phyloP scores from a whole-genome alignment of 2,329 filamentous ascomycete species.

The Aspergillus novoparasiticus region DNA sequence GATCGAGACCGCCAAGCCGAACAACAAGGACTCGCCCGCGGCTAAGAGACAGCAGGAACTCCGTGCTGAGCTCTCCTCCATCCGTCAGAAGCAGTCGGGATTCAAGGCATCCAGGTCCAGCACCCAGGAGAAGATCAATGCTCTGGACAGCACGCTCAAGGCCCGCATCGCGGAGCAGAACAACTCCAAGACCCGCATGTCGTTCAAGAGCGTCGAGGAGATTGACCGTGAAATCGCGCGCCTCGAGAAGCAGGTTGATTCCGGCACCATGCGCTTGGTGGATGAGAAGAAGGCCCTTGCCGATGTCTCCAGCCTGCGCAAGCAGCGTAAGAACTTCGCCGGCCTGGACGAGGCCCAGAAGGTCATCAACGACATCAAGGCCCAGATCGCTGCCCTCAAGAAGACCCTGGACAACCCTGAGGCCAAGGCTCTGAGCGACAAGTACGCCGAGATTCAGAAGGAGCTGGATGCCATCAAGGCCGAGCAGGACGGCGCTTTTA shows the following conservation, averaged over 20 bases:
- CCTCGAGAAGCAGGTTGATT: conserved; percentile 83
- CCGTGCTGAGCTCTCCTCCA: conserved; percentile 76
- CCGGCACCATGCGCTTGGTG: conserved; percentile 89
- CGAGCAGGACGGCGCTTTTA: conserved; percentile 88
- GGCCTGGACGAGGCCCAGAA: conserved; percentile 84
- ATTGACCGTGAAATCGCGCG: conserved; percentile 79
- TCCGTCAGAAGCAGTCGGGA: conserved; percentile 82
- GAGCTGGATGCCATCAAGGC: conserved; percentile 90
- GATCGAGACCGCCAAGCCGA: conserved; percentile 78
- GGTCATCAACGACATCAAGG: conserved; percentile 82
- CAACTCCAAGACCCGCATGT: conserved; percentile 74
- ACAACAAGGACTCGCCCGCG: conserved; percentile 78
- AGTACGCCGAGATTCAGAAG: conserved; percentile 80
- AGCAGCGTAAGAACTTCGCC: conserved; percentile 88
- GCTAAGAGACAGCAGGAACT: conserved; percentile 86
- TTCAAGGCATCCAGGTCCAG: conserved; percentile 79
- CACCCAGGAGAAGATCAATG: conserved; percentile 88
- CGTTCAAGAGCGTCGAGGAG: conserved; percentile 86
- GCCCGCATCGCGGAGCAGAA: conserved; percentile 85
- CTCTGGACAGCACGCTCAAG: conserved; percentile 85
- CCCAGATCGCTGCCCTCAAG: conserved; percentile 84
- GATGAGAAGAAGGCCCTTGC: conserved; percentile 93
- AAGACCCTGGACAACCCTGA: conserved; percentile 91
- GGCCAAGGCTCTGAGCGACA: conserved; percentile 81
- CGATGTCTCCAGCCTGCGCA: conserved; percentile 80